Evolutionary conservation across 768 basidiomycete genomes (phyloP), one percentile per base, ranked within the genome.

Genomic region (Termitomyces eurrhizus): DNA sequence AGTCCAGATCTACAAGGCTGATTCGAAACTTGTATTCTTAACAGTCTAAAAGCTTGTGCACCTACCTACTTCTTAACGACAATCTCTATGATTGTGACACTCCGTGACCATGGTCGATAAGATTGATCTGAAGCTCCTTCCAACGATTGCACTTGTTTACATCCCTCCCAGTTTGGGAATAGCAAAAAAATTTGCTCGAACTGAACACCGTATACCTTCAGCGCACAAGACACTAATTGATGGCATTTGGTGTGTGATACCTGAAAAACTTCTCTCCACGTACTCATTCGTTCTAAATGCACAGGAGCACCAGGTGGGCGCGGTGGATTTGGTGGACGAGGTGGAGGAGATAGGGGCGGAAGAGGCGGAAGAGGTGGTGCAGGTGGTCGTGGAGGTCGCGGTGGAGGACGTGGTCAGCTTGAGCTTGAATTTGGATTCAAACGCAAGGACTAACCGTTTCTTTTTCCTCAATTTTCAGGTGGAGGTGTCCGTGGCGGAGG

Each of bases 271-370:
- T 16, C 3, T 33, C 12, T 33, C 3, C 0, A 21, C 33, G 5
- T 56, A 52, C 26, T 55, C 26, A 59, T 42, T 39, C 13, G 39
- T 44, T 44, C 8, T 12, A 46, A 33, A 53, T 35, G 36, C 24
- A 29, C 53, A 80, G 80, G 80, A 68, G 77, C 75, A 77, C 80
- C 89, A 73, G 92, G 92, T 62, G 86, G 87, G 68, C 87, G 92
- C 63, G 91, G 91, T 37, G 87, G 87, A 66, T 88, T 87, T 74
- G 79, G 81, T 57, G 81, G 81, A 63, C 72, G 83, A 52, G 78
- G 80, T 53, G 75, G 78, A 62, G 69, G 73, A 60, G 72, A 70
- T 57, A 65, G 72, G 55, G 66, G 79, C 24, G 66, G 79, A 32
- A 67, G 77, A 37, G 77, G 79, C 51, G 75, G 76, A 14, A 71